A percentile compares a stretch with the other conserved stretches of the same genome.
These are phyloP conservation scores for Chytridiales sp. DNA, from an alignment of 371 early-diverging fungal species.

Conservation along the genomic window DNA sequence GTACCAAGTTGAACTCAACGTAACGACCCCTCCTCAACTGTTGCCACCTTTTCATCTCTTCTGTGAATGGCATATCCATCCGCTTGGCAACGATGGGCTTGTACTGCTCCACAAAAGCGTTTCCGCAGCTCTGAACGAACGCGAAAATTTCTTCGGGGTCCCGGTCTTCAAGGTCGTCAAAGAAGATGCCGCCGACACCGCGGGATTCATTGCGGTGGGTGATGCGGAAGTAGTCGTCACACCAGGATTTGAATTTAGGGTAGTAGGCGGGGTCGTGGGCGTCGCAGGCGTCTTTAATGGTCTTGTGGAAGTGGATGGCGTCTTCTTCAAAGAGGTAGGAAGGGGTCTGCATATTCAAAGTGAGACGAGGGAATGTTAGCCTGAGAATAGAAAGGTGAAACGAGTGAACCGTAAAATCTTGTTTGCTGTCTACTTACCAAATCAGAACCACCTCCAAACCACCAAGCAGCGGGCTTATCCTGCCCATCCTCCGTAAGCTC, in stretches of 20 bases:
- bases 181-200: constrained; percentile 59
- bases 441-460: constrained; percentile 58
- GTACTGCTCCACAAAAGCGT: constrained; percentile 44
- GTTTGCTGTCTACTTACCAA: constrained; percentile 27
- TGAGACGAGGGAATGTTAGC: not conserved
- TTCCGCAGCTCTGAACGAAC: constrained; percentile 48
- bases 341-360: constrained; percentile 40
- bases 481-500: constrained; percentile 54
- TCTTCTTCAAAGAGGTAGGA: constrained; percentile 53
- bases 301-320: constrained; percentile 53
- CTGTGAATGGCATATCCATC: constrained; percentile 43
- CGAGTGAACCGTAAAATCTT: not conserved
- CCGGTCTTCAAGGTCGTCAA: constrained; percentile 49
- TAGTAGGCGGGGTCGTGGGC: constrained; percentile 49
- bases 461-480: constrained; percentile 41
- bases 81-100: constrained; percentile 46
- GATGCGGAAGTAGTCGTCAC: constrained; percentile 54
- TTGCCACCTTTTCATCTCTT: constrained; percentile 52
- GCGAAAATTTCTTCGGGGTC: constrained; percentile 36
- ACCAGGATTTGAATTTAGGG: constrained; percentile 56
- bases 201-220: constrained; percentile 50
- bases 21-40: constrained; percentile 56
- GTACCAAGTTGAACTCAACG: constrained; percentile 59
- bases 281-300: constrained; percentile 52
- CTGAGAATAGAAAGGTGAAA: not conserved